A percentile compares a stretch with the other conserved stretches of the same genome.
These are phyloP conservation scores for Yamadazyma nakazawae DNA, from an alignment of 805 yeast species.

Conservation along the genomic window DNA sequence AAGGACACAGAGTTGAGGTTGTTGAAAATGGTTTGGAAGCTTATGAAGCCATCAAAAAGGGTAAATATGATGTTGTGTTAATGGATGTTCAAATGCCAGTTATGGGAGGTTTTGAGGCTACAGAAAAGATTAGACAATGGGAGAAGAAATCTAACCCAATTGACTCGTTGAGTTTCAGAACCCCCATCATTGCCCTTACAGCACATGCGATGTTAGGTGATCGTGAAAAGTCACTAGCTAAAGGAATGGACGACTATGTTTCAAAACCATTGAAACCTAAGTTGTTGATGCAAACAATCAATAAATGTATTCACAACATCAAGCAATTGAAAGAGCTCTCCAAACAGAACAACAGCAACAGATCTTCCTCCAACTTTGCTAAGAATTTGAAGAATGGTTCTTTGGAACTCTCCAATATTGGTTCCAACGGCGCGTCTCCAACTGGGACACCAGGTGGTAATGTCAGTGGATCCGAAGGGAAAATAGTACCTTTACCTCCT, in stretches of 20 bases:
- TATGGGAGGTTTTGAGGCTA: constrained; percentile 93
- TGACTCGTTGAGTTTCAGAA: constrained; percentile 64
- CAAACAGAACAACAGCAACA: constrained; percentile 42
- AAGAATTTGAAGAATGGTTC: constrained; percentile 39
- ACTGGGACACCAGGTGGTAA: constrained; percentile 10
- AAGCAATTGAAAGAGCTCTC: constrained; percentile 58
- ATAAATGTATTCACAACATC: constrained; percentile 74
- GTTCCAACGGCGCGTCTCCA: constrained; percentile 9
- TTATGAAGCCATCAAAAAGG: constrained; percentile 65
- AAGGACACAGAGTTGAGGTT: constrained; percentile 79
- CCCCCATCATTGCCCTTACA: constrained; percentile 86
- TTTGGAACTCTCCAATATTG: constrained; percentile 18
- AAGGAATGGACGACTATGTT: constrained; percentile 90
- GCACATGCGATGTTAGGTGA: constrained; percentile 96
- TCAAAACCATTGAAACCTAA: constrained; percentile 87
- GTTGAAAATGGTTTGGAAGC: constrained; percentile 88
- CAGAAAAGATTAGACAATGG: constrained; percentile 83
- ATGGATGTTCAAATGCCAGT: constrained; percentile 97
- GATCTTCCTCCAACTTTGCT: constrained; percentile 46
- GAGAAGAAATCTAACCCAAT: constrained; percentile 75
- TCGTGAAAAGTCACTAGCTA: constrained; percentile 78
- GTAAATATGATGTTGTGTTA: constrained; percentile 72
- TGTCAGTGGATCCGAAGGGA: neutral
- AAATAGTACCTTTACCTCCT: constrained; percentile 6
- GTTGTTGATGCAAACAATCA: constrained; percentile 76